Evolutionary conservation across 768 basidiomycete genomes (phyloP), one percentile per base, ranked within the genome.

Genomic region (Boletus reticulatus): DNA sequence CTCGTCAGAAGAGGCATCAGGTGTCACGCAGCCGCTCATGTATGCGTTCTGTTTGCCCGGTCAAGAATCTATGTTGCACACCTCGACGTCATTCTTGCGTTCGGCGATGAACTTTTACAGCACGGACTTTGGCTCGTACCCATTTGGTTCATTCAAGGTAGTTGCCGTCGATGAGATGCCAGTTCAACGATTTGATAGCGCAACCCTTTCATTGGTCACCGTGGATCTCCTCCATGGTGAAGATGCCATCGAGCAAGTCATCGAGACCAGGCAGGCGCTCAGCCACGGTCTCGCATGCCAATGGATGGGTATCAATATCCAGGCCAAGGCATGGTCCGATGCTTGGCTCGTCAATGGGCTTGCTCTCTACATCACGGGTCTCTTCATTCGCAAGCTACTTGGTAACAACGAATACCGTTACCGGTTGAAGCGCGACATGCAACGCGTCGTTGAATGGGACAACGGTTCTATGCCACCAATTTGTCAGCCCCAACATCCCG

Each of bases 321-420:
- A 94, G 54, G 94, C 89, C 50, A 94, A 93, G 75, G 82, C 86
- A 29, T 92, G 92, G 84, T 89, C 93, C 13, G 97, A 99, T 71
- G 83, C 87, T 24, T 99, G 97, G 97, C 84, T 99, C n/a, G 87
- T 95, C 54, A 94, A 96, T 64, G 97, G 95, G 2, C 76, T 99
- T 44, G 88, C 92, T 10, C 78, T 94, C 16, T 94, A 98, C 67
- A 89, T 98, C 67, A 89, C 91, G 6, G 88, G 89, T 11, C 80
- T 94, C 41, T 98, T 92, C 75, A 75, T 95, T 63, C 84, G 87
- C 55, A 90, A 89, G 72, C 76, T 94, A 14, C 78, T 98, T 53
- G 97, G 97, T 38, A 97, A 89, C 72, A 99, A 98, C 76, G 97
- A 99, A 69, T 98, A 96, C 66, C 84, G 97, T 6, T 98, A 93